Percentiles rank a stretch among this genome's conserved stretches.
Conservation (phyloP, 306 rosid genomes). For the Fragaria ananassa region DNA sequence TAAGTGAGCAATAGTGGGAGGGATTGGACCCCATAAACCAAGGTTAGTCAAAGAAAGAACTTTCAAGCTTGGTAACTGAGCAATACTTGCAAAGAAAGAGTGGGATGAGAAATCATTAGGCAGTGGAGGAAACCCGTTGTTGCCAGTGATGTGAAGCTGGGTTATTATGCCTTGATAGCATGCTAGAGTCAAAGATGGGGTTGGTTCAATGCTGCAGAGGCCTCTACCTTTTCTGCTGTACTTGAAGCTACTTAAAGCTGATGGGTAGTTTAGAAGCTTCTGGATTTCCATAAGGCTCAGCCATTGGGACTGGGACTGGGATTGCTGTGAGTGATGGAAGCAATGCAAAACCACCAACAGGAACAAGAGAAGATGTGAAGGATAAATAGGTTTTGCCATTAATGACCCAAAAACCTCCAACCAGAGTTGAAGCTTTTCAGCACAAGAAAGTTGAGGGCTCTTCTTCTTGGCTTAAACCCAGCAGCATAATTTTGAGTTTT, state of each 20-base stretch:
- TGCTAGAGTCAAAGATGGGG: conserved; percentile 48
- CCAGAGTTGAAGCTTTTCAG: neutral
- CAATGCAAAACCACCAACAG: conserved; percentile 41
- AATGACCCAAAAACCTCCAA: conserved; percentile 7
- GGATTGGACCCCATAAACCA: conserved; percentile 69
- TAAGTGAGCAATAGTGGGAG: conserved; percentile 42
- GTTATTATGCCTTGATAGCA: conserved; percentile 74
- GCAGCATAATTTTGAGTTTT: neutral
- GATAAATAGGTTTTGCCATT: conserved; percentile 34
- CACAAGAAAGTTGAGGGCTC: neutral
- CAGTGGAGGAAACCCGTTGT: conserved; percentile 31
- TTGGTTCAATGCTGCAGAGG: conserved; percentile 71
- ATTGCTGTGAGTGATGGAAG: conserved; percentile 45
- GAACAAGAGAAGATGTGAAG: conserved; percentile 32
- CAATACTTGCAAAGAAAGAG: conserved; percentile 52
- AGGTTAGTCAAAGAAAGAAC: conserved; percentile 76
- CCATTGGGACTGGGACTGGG: conserved; percentile 36
- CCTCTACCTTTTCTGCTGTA: conserved; percentile 23
- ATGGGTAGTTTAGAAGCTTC: conserved; percentile 63
- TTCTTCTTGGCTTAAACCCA: neutral
- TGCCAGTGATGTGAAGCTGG: conserved; percentile 73
- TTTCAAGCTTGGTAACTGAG: conserved; percentile 48
- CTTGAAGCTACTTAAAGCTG: conserved; percentile 36
- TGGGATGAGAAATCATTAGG: conserved; percentile 46
- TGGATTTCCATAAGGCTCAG: conserved; percentile 56